Percentiles rank a stretch among this genome's conserved stretches.
Evolutionary conservation across 2,329 filamentous ascomycete species (phyloP).

Genomic region (Cladophialophora yegresii): DNA sequence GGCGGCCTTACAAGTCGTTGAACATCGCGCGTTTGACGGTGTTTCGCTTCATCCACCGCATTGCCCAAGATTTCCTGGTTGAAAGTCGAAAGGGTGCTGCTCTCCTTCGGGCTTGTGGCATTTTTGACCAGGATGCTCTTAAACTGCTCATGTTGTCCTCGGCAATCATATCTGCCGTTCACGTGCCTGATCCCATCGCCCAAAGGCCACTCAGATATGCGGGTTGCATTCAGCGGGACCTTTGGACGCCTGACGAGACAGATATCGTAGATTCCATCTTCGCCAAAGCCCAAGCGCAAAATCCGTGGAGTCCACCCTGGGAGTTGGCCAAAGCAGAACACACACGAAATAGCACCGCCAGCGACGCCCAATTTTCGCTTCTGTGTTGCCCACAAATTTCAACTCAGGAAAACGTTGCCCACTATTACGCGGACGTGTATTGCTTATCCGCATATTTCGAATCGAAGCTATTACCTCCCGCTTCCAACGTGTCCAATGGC

Average conservation of each 20-base stretch:
- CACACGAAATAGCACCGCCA: neutral
- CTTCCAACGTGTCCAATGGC: neutral
- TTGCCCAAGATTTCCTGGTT: slow-evolving; percentile 17
- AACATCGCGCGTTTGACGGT: neutral
- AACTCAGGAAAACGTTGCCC: neutral
- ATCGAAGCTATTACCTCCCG: neutral
- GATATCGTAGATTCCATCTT: neutral
- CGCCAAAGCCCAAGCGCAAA: neutral
- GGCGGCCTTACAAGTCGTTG: neutral
- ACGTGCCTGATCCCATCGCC: neutral
- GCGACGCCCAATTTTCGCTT: neutral
- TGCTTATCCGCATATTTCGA: neutral
- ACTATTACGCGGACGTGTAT: neutral
- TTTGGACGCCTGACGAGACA: neutral
- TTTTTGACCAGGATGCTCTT: neutral
- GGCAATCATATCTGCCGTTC: neutral
- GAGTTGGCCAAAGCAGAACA: neutral
- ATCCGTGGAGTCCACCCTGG: neutral
- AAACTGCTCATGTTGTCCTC: neutral
- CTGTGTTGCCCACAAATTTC: neutral
- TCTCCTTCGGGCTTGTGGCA: neutral
- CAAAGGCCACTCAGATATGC: neutral
- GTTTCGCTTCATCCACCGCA: slow-evolving; percentile 17
- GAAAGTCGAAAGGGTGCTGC: slow-evolving; percentile 3
- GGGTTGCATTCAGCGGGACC: neutral